Evolutionary conservation across 257 asterid genomes (phyloP), one percentile per base, ranked within the genome.

Genomic region (Salvia rosmarinus): DNA sequence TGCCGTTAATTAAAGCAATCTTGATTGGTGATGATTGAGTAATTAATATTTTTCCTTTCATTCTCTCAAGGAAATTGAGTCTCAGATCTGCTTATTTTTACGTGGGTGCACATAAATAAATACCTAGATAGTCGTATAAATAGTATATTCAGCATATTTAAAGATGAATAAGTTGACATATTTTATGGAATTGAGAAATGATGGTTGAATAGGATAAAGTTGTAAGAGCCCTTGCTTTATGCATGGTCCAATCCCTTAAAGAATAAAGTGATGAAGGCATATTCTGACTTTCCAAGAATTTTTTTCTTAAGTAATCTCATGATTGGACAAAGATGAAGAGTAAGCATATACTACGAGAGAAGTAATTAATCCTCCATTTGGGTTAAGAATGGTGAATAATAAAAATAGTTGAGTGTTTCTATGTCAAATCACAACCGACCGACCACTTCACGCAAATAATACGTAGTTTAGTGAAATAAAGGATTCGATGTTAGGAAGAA

Each of bases 1-100:
- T 73, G 73, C 70, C 5, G 66, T 35, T 25, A 23, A 61, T 71
- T 37, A 32, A 61, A 73, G 64, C 68, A 73, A 59, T 67, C 55
- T 49, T 60, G 7, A 57, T 66, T 20, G 58, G 59, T 37, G 34
- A 12, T 19, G 9, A 46, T 57, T 37, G 42, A 37, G 10, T 6
- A 6, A 6, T 37, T 9, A 37, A 37, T 6, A 37, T 37, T 37
- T 9, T 37, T 37, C 9, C 42, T 37, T 37, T 37, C 6, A 37
- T 37, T 37, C 0, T 37, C 11, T 4, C 30, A 25, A 25, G n/a
- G n/a, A n/a, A n/a, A n/a, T n/a, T n/a, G n/a, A n/a, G n/a, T n/a
- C n/a, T n/a, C n/a, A n/a, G n/a, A n/a, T n/a, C n/a, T n/a, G 5
- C 43, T 30, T 32, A 34, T 60, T 12, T 43, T 49, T 49, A 21